Evolutionary conservation across 768 basidiomycete species (phyloP).

Genomic region (Suillus placidus): DNA sequence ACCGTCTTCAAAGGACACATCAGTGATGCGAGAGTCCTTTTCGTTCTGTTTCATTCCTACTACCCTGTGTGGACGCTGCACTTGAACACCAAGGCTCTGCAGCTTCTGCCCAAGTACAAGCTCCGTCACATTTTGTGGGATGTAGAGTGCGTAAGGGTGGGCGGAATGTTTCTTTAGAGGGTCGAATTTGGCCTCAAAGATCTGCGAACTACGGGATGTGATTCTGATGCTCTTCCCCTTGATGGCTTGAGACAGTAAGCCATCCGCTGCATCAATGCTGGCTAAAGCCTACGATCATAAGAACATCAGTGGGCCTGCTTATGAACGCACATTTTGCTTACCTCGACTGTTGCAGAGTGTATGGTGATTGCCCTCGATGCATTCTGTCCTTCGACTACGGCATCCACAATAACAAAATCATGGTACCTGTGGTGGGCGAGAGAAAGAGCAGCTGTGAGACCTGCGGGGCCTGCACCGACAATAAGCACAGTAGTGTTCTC

Average conservation of each 20-base stretch:
- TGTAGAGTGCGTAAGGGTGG: constrained; percentile 44
- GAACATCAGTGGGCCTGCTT: neutral
- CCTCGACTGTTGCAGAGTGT: constrained; percentile 52
- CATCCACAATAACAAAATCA: constrained; percentile 43
- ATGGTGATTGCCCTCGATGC: constrained; percentile 45
- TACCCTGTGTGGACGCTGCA: constrained; percentile 43
- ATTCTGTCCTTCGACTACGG: constrained; percentile 26
- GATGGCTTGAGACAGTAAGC: constrained; percentile 33
- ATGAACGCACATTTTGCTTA: constrained; percentile 16
- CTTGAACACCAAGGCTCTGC: constrained; percentile 33
- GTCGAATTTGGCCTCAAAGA: constrained; percentile 36
- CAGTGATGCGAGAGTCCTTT: constrained; percentile 30
- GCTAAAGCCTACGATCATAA: constrained; percentile 45
- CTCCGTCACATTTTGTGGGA: constrained; percentile 50
- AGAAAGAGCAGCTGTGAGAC: constrained; percentile 50
- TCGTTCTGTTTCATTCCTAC: constrained; percentile 38
- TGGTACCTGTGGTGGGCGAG: constrained; percentile 37
- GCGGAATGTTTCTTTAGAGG: constrained; percentile 43
- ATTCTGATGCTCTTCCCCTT: constrained; percentile 32
- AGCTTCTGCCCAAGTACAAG: constrained; percentile 39
- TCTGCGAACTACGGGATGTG: constrained; percentile 30
- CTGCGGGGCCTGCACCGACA: constrained; percentile 54
- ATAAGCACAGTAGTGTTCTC: constrained; percentile 46
- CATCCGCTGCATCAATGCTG: constrained; percentile 40
- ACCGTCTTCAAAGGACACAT: constrained; percentile 51